Evolutionary conservation across 257 asterid species (phyloP).

Genomic region (Sherardia arvensis): DNA sequence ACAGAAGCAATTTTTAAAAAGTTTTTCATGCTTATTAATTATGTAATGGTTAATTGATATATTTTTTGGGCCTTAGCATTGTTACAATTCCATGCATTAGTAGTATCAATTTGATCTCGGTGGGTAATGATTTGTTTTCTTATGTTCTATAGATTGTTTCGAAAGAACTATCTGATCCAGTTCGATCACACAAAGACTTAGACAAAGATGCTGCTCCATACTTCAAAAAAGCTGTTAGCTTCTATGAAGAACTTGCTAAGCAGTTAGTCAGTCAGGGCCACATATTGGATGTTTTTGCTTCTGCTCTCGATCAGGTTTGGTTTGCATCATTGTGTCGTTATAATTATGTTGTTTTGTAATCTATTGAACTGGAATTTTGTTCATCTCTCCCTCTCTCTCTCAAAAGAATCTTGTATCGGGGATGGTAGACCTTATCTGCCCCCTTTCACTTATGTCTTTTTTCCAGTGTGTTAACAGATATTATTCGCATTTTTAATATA

Average conservation of each 20-base stretch:
- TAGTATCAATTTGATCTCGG: not conserved
- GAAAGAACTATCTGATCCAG: slow-evolving; percentile 93
- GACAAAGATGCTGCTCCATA: slow-evolving; percentile 93
- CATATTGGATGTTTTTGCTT: slow-evolving; percentile 88
- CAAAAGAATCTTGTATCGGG: too few species aligned
- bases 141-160: slow-evolving; percentile 70
- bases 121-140: slow-evolving; percentile 7
- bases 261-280: slow-evolving; percentile 90
- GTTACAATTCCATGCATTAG: not conserved
- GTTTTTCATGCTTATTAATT: too few species aligned
- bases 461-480: not conserved
- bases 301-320: slow-evolving; percentile 99
- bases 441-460: not conserved
- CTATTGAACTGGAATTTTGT: not conserved
- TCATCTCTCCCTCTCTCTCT: too few species aligned
- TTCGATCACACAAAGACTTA: slow-evolving; percentile 94
- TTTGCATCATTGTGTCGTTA: slow-evolving; percentile 17
- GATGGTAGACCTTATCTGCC: not conserved
- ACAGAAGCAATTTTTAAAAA: too few species aligned
- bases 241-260: slow-evolving; percentile 81
- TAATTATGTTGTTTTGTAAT: not conserved
- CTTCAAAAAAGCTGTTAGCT: slow-evolving; percentile 74
- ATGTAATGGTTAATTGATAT: too few species aligned
- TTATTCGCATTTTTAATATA: not conserved
- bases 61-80: not conserved